Base-by-base conservation (phyloP, 495 filamentous ascomycete species). In the Rhypophila decipiens region DNA sequence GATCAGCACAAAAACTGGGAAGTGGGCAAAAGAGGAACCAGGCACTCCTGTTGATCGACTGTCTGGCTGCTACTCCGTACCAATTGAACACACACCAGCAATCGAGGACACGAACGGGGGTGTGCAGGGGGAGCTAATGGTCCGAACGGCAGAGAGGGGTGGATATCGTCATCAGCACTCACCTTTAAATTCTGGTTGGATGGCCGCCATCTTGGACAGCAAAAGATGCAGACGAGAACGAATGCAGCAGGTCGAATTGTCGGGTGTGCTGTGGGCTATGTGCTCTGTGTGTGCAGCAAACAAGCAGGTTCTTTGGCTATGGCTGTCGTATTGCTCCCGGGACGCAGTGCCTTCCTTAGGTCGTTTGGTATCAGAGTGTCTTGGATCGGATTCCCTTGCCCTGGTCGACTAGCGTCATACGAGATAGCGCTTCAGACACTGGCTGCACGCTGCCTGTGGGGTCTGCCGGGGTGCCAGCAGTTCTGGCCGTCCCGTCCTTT, bases 111-210 rank as follows among this genome's bases (percentile, higher is more conserved):
- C n/a, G n/a, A n/a, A n/a, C n/a, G n/a, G n/a, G n/a, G n/a, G n/a
- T n/a, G n/a, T n/a, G n/a, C n/a, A n/a, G n/a, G n/a, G n/a, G n/a
- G n/a, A n/a, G n/a, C n/a, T n/a, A n/a, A n/a, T n/a, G n/a, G n/a
- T n/a, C n/a, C n/a, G n/a, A n/a, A n/a, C n/a, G n/a, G n/a, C n/a
- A n/a, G n/a, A n/a, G n/a, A n/a, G 42, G 21, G 24, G 44, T 42
- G 23, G 31, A 34, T 20, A 35, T 50, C 33, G 33, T 49, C 42
- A 50, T 44, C 50, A 37, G 46, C 38, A 29, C 63, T 62, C 52
- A 66, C 63, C 63, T 60, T 57, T 57, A 46, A 54, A 54, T 21
- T 58, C 60, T 45, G 54, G 49, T 53, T 63, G 60, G 47, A 48
- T 51, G 44, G 46, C 35, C 20, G 61, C 58, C 61, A 64, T 64